Base-by-base conservation (phyloP, 1,284 basidiomycete genomes). In the Neolentinus lepideus region DNA sequence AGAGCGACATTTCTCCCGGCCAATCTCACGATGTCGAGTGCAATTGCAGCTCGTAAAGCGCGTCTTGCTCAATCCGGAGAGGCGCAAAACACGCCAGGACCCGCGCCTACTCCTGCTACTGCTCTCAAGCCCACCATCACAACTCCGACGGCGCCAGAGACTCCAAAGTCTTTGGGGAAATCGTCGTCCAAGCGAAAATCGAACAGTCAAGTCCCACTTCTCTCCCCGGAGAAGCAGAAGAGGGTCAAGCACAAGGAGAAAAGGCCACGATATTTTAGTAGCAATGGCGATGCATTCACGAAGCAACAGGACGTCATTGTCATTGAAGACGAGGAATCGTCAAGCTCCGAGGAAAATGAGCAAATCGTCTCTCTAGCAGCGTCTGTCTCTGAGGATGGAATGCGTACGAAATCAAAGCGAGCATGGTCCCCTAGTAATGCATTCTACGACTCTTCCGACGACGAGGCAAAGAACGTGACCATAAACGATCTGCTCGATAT, bases 1-100 rank as follows among this genome's bases (percentile, higher is more conserved):
- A n/a, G n/a, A n/a, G n/a, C n/a, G n/a, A n/a, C n/a, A n/a, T n/a
- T 21, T 19, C 24, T 21, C 43, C 43, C 48, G 16, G 22, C 9
- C 16, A 8, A 51, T 25, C n/a, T 51, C 27, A 10, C 22, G 6
- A 83, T 84, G 82, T 69, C 84, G 52, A 84, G 81, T 62, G 83
- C 82, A 24, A 69, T 85, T 51, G 81, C 81, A 53, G 83, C 81
- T 16, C 76, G 81, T 33, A 84, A 79, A 64, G 80, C 79, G n/a
- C 69, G 77, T 61, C 58, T 63, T 67, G 58, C 58, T 64, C 35
- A 38, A 22, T n/a, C n/a, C n/a, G n/a, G n/a, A n/a, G n/a, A n/a
- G n/a, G n/a, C n/a, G n/a, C n/a, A n/a, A n/a, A n/a, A n/a, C n/a
- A n/a, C 50, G 26, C 26, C 48, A 22, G 51, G 56, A 21, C 31